A percentile compares a stretch with the other conserved stretches of the same genome.
Evolutionary conservation across 176 grass and related monocot genomes (phyloP).

Genomic region (Poa pratensis): DNA sequence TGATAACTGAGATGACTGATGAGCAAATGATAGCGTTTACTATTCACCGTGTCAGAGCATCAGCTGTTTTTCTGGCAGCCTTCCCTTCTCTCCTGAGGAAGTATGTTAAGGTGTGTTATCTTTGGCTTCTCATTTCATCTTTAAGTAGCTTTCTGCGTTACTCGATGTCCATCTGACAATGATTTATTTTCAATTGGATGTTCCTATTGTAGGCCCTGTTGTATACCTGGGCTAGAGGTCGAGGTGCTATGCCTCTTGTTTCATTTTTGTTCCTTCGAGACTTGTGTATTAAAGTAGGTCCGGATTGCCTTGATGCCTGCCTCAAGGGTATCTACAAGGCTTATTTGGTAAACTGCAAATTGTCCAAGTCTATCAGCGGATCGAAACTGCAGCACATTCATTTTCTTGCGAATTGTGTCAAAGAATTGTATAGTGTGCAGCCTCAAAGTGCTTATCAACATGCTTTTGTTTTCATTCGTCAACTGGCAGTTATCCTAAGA

Average conservation of each 20-base stretch:
- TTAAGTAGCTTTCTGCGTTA: conserved; percentile 23
- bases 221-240: conserved; percentile 87
- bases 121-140: conserved; percentile 28
- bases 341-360: conserved; percentile 98
- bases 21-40: conserved; percentile 97
- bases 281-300: conserved; percentile 84
- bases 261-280: conserved; percentile 94
- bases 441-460: conserved; percentile 79
- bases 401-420: conserved; percentile 94
- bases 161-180: conserved; percentile 26
- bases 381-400: conserved; percentile 90
- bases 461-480: conserved; percentile 97
- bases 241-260: conserved; percentile 71
- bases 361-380: conserved; percentile 82
- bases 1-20: conserved; percentile 96
- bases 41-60: conserved; percentile 82
- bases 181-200: conserved; percentile 25
- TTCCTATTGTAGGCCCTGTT: conserved; percentile 69
- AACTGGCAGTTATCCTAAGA: conserved; percentile 78
- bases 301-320: conserved; percentile 83
- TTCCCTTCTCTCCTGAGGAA: conserved; percentile 90
- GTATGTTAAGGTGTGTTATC: conserved; percentile 80
- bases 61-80: conserved; percentile 82
- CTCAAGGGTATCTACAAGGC: conserved; percentile 96
- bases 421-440: conserved; percentile 77